Evolutionary conservation across 495 filamentous ascomycete species (phyloP).

Genomic region (Xylaria curta): DNA sequence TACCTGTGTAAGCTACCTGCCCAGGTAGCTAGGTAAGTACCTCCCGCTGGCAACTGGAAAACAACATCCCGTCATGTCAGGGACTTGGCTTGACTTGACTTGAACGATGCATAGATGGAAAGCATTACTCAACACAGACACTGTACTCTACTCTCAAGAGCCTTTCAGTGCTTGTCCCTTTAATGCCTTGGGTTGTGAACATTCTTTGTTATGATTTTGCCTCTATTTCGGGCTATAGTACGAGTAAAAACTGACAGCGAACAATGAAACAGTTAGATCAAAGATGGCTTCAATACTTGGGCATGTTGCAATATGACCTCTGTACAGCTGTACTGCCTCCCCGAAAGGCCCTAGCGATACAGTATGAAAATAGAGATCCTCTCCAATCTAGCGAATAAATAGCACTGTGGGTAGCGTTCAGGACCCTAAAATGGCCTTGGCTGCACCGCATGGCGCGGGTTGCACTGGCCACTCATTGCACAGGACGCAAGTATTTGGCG

Average conservation of each 20-base stretch:
- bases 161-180: neutral
- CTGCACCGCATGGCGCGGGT: slow-evolving; percentile 16
- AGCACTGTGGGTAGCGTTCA: neutral
- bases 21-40: neutral
- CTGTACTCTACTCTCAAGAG: neutral
- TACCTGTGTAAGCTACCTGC: slow-evolving; percentile 2
- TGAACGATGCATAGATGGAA: neutral
- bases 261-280: neutral
- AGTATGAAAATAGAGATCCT: neutral
- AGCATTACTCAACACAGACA: neutral
- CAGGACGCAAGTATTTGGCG: neutral
- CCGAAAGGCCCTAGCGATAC: neutral
- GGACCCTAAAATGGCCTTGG: slow-evolving; percentile 12
- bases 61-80: neutral
- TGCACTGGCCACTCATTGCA: slow-evolving; percentile 3
- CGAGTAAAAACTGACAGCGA: neutral
- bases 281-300: neutral
- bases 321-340: neutral
- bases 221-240: neutral
- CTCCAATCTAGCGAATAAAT: neutral
- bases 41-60: neutral
- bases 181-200: neutral
- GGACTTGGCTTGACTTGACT: neutral
- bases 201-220: neutral
- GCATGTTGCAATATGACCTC: neutral